Evolutionary conservation across 345 rosid genomes (phyloP), one percentile per base, ranked within the genome.

Genomic region (Bruguiera sexangula): DNA sequence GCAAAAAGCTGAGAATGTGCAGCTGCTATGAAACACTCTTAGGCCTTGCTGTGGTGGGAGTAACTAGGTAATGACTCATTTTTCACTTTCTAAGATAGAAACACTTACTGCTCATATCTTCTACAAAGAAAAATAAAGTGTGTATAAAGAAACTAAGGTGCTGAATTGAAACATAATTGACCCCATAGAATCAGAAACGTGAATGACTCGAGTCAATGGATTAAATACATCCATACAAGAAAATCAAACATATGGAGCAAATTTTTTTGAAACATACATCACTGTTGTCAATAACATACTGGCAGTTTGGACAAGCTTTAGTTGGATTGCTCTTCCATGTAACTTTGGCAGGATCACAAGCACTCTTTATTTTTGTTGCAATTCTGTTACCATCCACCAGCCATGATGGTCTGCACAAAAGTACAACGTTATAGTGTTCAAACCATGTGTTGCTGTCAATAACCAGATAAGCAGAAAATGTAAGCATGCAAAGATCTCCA

Each of bases 361-460:
- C 99, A 81, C 88, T 89, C 87, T 68, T 92, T 39, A 95, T 95
- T 77, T 92, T 92, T 30, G 96, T 81, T 5, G 97, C 97, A 58
- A 95, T 62, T 56, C 99, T 82, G 36, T 80, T 85, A 65, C 87
- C 78, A 61, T 95, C 99, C 34, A 95, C 88, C 68, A 92, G 78
- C 99, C 99, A 95, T 63, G 95, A 74, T 62, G 84, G 82, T 27
- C 97, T 95, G 83, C 70, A 85, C 15, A 75, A 63, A 58, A 39
- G 71, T 52, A 21, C 3, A 54, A 21, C 1, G 13, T 54, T 24
- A 8, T n/a, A 21, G 5, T 2, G 21, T 6, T 54, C 27, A 21
- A 13, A 13, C 50, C 4, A 43, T 43, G 19, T 13, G 50, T 43
- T 13, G 19, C 50, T 3, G 18, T 43, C 50, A 43, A 43, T 13